Conservation (phyloP, 139 green algal species). For the Coelastrella sp. region DNA sequence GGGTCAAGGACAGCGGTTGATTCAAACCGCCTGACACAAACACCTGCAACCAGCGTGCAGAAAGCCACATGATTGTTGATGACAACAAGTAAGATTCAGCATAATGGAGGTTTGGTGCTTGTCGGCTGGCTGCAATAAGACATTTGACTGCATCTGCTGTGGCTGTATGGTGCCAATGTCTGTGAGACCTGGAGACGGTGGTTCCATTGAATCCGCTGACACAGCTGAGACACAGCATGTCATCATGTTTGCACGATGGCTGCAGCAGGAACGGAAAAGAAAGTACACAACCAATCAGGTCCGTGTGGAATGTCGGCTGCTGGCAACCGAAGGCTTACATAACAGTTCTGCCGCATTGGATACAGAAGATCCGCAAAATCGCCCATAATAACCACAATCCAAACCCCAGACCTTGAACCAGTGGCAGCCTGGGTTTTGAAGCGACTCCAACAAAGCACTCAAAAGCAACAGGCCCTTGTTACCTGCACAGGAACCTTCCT, state of each 20-base stretch:
- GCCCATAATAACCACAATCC: background rate
- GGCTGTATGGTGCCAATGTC: no score
- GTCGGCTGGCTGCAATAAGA: no score
- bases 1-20: conserved; percentile 56
- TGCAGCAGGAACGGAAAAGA: background rate
- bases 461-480: background rate
- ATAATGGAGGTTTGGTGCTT: no score
- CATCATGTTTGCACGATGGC: no score
- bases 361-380: background rate
- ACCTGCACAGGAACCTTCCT: conserved; percentile 63
- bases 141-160: no score
- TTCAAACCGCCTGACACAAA: conserved; percentile 55
- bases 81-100: no score
- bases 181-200: no score
- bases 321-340: no score
- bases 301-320: no score
- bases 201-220: no score
- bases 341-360: background rate
- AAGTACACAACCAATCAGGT: background rate
- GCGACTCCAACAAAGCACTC: background rate
- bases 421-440: background rate
- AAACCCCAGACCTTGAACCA: background rate
- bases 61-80: background rate
- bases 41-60: conserved; percentile 46
- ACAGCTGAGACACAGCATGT: no score